Evolutionary conservation across 2,329 filamentous ascomycete species (phyloP).

Genomic region (Penicillium palitans): DNA sequence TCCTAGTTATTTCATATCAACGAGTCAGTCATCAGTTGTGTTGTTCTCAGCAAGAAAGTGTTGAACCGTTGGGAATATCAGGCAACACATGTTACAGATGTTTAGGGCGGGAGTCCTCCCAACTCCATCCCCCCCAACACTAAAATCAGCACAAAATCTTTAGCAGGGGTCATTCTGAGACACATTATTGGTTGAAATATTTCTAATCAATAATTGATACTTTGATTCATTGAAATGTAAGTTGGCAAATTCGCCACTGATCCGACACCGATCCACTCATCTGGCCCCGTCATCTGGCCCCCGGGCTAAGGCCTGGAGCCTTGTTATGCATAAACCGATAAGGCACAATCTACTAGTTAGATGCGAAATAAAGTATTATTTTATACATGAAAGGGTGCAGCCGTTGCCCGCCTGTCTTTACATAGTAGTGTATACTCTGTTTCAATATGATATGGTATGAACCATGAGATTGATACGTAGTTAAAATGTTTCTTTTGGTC

Average conservation of each 20-base stretch:
- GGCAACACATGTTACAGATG: background rate
- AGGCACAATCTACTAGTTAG: background rate
- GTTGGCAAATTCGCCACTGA: background rate
- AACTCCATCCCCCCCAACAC: background rate
- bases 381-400: background rate
- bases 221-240: too few species aligned
- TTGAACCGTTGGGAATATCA: constrained; percentile 13
- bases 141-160: background rate
- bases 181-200: background rate
- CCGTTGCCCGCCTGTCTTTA: background rate
- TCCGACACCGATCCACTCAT: background rate
- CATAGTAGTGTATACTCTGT: background rate
- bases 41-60: constrained; percentile 5
- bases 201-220: background rate
- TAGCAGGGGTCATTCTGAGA: background rate
- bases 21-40: background rate
- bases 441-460: background rate
- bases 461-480: too few species aligned
- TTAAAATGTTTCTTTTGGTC: too few species aligned
- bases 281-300: background rate
- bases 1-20: background rate
- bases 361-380: background rate
- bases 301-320: too few species aligned
- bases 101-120: background rate
- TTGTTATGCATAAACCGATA: background rate